Evolutionary conservation across 2,329 filamentous ascomycete species (phyloP).

Genomic region (Colletotrichum horii): DNA sequence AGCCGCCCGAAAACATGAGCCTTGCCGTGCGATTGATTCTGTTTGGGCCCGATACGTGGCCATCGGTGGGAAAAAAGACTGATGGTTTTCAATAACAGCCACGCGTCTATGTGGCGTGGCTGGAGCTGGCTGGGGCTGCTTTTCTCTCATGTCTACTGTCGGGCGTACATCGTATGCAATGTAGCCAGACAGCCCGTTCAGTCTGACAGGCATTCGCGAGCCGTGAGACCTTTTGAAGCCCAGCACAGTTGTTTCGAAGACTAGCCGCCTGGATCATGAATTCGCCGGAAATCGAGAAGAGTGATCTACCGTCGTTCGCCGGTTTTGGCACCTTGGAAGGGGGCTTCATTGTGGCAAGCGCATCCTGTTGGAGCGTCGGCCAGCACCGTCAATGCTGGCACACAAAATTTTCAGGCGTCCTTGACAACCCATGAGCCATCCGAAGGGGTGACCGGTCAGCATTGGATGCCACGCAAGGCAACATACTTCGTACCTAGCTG

Average conservation of each 20-base stretch:
- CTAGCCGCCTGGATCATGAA: background rate
- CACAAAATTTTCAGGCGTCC: background rate
- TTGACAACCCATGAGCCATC: background rate
- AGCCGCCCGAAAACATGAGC: background rate
- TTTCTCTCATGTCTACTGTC: background rate
- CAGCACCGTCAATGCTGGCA: background rate
- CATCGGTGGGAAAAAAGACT: background rate
- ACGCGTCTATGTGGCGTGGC: conserved; percentile 1
- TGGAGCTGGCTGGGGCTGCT: background rate
- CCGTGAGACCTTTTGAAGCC: background rate
- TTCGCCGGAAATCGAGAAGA: background rate
- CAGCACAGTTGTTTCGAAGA: background rate
- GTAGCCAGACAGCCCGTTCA: background rate
- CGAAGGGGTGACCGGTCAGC: background rate
- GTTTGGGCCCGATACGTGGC: background rate
- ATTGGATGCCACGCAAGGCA: background rate
- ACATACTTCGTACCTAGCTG: background rate
- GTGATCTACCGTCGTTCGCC: background rate
- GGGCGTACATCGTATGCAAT: background rate
- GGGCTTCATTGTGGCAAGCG: background rate
- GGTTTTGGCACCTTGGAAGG: background rate
- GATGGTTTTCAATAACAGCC: background rate
- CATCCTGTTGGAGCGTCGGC: background rate
- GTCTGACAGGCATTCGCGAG: background rate
- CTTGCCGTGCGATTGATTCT: background rate